phyloP scores from a whole-genome alignment of 176 grass and related monocot genomes.

The Cenchrus purpureus region DNA sequence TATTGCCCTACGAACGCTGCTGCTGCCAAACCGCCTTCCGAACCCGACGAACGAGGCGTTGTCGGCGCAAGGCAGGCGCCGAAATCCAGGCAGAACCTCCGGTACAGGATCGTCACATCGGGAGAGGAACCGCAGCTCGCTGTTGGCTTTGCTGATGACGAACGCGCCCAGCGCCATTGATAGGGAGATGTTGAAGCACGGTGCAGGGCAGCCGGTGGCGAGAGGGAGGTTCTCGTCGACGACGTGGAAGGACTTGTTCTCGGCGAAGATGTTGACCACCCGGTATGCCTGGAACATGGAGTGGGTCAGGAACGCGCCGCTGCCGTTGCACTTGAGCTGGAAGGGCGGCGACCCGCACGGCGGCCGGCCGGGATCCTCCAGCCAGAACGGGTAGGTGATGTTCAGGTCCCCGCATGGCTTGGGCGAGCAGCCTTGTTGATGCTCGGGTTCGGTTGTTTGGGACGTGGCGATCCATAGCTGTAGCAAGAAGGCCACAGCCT shows the following conservation, averaged over 20 bases:
- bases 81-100: not conserved
- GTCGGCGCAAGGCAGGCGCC: not conserved
- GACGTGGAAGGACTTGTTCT: slow-evolving; percentile 1
- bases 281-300: slow-evolving; percentile 27
- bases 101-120: not conserved
- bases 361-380: slow-evolving; percentile 33
- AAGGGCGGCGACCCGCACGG: slow-evolving; percentile 46
- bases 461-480: not conserved
- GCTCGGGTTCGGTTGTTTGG: not conserved
- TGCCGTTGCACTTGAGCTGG: slow-evolving; percentile 34
- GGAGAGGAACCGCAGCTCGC: slow-evolving; percentile 18
- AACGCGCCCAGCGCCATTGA: not conserved
- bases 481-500: not conserved
- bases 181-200: slow-evolving; percentile 20
- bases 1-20: not conserved
- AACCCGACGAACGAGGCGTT: slow-evolving; percentile 15
- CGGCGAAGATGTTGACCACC: not conserved
- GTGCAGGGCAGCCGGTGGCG: slow-evolving; percentile 11
- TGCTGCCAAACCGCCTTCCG: not conserved
- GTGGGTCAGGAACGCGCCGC: not conserved
- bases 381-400: slow-evolving; percentile 64
- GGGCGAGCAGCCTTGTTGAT: not conserved
- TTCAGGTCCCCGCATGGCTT: slow-evolving; percentile 36
- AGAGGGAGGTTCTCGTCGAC: slow-evolving; percentile 15
- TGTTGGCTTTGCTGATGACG: not conserved